Evolutionary conservation across 148 eudicot species (phyloP).

Genomic region (Camellia sinensis): DNA sequence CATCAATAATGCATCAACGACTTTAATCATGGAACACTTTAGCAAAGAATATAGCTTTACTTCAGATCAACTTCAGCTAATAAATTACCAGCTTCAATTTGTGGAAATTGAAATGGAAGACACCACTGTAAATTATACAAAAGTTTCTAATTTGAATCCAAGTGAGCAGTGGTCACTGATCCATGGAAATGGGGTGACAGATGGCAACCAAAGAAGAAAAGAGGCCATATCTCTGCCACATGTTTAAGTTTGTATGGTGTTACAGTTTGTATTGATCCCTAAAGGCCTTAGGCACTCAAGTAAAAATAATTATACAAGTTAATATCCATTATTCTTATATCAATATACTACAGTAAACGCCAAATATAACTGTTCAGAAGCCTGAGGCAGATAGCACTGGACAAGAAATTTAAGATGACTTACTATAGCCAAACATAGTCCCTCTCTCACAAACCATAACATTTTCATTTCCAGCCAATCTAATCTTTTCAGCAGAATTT

Average conservation of each 20-base stretch:
- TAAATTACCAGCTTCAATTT: neutral
- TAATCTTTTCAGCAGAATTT: constrained; percentile 89
- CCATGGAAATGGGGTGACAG: neutral
- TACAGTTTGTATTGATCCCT: neutral
- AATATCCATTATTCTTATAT: neutral
- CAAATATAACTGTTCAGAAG: constrained; percentile 6
- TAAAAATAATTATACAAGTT: neutral
- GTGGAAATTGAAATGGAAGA: constrained; percentile 7
- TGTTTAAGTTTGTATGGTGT: neutral
- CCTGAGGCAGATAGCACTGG: neutral
- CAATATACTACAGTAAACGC: neutral
- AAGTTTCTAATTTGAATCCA: neutral
- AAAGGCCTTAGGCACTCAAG: neutral
- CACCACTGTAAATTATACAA: neutral
- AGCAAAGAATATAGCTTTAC: neutral
- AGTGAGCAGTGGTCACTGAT: neutral
- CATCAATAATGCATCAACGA: constrained; percentile 4
- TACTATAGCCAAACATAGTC: constrained; percentile 95
- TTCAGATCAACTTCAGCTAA: constrained; percentile 6
- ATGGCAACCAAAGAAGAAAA: neutral
- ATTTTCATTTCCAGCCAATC: constrained; percentile 86
- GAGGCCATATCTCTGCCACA: neutral
- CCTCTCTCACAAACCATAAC: constrained; percentile 99
- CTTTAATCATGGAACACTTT: neutral
- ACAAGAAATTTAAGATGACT: constrained; percentile 27